Evolutionary conservation across 306 rosid species (phyloP).

Genomic region (Acacia crassicarpa): DNA sequence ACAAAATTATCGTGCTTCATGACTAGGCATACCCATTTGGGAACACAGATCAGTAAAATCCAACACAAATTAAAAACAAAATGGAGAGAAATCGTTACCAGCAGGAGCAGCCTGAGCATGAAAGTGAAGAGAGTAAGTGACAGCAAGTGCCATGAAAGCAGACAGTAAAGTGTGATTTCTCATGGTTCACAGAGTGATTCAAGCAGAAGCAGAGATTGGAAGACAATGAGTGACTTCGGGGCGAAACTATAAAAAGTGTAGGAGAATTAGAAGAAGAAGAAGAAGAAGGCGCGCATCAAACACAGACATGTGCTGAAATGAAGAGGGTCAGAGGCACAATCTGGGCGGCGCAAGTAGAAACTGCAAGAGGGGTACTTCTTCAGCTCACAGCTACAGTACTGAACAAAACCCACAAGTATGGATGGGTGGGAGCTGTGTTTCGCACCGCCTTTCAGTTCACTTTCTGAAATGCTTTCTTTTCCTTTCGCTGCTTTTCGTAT

Average conservation of each 20-base stretch:
- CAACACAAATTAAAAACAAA: constrained; percentile 15
- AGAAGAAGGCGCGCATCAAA: constrained; percentile 5
- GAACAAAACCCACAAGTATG: background rate
- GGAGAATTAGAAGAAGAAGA: background rate
- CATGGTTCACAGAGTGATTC: constrained; percentile 45
- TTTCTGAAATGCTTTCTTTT: constrained; percentile 3
- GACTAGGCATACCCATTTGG: constrained; percentile 40
- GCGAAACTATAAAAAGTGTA: background rate
- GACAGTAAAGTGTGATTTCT: constrained; percentile 43
- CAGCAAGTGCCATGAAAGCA: constrained; percentile 36
- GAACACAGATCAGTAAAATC: constrained; percentile 25
- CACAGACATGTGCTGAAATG: background rate
- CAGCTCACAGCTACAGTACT: background rate
- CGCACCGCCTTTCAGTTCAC: background rate
- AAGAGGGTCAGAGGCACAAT: background rate
- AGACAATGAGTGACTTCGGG: constrained; percentile 3
- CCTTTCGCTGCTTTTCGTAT: background rate
- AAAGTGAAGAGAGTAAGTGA: constrained; percentile 45
- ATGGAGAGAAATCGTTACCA: constrained; percentile 47
- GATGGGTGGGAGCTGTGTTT: background rate
- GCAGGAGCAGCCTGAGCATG: constrained; percentile 85
- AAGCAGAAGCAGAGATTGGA: background rate
- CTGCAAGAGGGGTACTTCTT: constrained; percentile 22
- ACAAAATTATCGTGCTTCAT: background rate
- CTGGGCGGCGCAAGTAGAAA: background rate